Evolutionary conservation across 140 eudicot genomes (phyloP).

Genomic region (Ambrosia hybrid): DNA sequence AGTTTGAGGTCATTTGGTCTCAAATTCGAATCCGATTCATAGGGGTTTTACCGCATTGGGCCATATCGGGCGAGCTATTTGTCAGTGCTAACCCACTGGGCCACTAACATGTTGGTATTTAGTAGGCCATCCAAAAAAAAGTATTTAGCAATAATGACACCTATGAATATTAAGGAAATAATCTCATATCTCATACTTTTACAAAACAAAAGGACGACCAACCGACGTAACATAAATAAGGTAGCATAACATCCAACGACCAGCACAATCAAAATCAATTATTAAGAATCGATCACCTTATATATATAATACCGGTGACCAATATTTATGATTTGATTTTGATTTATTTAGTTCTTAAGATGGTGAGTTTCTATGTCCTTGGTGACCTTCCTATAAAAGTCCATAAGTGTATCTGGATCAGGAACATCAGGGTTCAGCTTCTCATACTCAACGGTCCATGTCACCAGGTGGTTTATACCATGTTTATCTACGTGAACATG

Average conservation of each 20-base stretch:
- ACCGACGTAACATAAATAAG: constrained; percentile 1
- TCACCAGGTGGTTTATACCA: constrained; percentile 30
- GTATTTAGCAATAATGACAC: neutral
- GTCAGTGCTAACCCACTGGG: too few relatives aligned
- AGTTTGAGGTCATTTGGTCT: too few relatives aligned
- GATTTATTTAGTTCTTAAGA: constrained; percentile 4
- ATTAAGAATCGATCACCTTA: neutral
- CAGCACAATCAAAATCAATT: constrained; percentile 10
- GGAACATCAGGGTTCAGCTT: constrained; percentile 24
- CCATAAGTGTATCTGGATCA: constrained; percentile 26
- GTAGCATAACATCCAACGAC: neutral
- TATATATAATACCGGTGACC: too few relatives aligned
- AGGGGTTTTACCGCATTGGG: too few relatives aligned
- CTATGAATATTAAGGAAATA: too few relatives aligned
- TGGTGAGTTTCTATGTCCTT: constrained; percentile 27
- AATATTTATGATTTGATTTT: neutral
- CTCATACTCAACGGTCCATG: constrained; percentile 46
- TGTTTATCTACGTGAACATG: constrained; percentile 32
- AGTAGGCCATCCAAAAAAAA: too few relatives aligned
- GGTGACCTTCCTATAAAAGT: constrained; percentile 8
- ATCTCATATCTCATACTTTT: neutral
- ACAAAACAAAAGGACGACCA: constrained; percentile 2
- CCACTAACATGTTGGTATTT: too few relatives aligned
- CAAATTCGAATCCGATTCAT: too few relatives aligned
- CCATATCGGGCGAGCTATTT: too few relatives aligned